Evolutionary conservation across 352 stramenopile species (phyloP).

Genomic region (Pythium grandisporangium): DNA sequence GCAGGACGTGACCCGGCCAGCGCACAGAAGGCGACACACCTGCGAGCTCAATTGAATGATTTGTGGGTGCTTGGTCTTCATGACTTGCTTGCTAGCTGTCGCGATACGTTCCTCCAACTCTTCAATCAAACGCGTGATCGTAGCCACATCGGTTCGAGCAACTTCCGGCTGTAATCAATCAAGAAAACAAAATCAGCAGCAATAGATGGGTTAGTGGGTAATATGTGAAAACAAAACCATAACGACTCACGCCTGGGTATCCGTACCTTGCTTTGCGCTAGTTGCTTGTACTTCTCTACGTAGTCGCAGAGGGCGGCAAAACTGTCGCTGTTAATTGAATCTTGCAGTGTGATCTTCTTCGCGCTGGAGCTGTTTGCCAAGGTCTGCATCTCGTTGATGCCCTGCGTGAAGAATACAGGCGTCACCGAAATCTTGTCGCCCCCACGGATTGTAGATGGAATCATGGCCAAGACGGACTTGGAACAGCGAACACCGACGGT

Average conservation of each 20-base stretch:
- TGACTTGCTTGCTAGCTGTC: slow-evolving; percentile 48
- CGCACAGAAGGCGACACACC: slow-evolving; percentile 77
- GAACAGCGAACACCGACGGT: slow-evolving; percentile 50
- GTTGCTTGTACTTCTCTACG: slow-evolving; percentile 17
- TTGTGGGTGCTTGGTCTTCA: slow-evolving; percentile 70
- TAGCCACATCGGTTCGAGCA: slow-evolving; percentile 3
- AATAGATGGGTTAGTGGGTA: neutral
- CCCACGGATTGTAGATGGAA: slow-evolving; percentile 36
- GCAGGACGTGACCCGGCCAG: slow-evolving; percentile 89
- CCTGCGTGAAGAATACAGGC: slow-evolving; percentile 62
- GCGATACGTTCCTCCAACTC: slow-evolving; percentile 45
- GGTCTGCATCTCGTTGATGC: slow-evolving; percentile 80
- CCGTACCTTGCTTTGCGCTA: slow-evolving; percentile 7
- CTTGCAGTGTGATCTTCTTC: slow-evolving; percentile 62
- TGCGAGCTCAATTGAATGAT: slow-evolving; percentile 63
- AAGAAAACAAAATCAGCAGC: neutral
- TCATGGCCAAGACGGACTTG: slow-evolving; percentile 20
- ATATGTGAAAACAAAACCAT: neutral
- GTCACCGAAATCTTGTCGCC: slow-evolving; percentile 45
- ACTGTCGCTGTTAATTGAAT: slow-evolving; percentile 71
- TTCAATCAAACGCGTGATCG: slow-evolving; percentile 21
- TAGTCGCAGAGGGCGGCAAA: slow-evolving; percentile 31
- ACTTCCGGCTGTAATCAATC: neutral
- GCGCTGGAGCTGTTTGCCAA: slow-evolving; percentile 58
- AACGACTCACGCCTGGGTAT: too few species aligned